Evolutionary conservation across 176 grass and related monocot genomes (phyloP).

Genomic region (Hordeum marinum): DNA sequence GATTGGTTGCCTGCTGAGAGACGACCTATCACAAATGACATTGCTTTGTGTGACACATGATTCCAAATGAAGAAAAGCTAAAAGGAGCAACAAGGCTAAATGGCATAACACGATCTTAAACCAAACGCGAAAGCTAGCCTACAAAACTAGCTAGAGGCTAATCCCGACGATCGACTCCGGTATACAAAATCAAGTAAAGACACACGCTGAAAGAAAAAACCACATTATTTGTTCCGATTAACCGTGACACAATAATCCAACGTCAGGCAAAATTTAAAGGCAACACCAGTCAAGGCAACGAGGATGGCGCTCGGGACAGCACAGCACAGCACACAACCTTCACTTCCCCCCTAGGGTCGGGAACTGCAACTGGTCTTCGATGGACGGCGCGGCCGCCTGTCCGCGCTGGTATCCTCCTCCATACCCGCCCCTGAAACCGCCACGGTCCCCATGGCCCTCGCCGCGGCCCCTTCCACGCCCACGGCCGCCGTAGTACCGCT

Average conservation of each 20-base stretch:
- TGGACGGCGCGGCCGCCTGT: constrained; percentile 40
- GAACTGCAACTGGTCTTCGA: constrained; percentile 72
- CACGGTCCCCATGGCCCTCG: constrained; percentile 46
- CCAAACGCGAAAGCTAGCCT: constrained; percentile 33
- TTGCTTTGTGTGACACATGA: background rate
- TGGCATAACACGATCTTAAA: background rate
- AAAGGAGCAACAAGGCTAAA: background rate
- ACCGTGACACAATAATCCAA: constrained; percentile 31
- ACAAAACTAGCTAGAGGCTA: constrained; percentile 39
- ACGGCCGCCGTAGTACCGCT: constrained; percentile 54
- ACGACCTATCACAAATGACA: too few relatives aligned
- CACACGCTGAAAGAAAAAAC: constrained; percentile 21
- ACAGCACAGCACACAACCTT: constrained; percentile 18
- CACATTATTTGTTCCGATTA: constrained; percentile 52
- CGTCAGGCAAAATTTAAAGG: constrained; percentile 40
- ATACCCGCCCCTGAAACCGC: constrained; percentile 42
- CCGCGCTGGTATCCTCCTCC: constrained; percentile 32
- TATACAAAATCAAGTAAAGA: constrained; percentile 26
- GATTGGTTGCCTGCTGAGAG: too few relatives aligned
- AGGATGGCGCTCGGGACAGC: background rate
- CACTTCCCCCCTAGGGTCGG: constrained; percentile 77
- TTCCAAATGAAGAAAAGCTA: background rate
- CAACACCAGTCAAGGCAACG: constrained; percentile 15
- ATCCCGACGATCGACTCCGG: constrained; percentile 29
- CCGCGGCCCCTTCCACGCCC: constrained; percentile 61